Evolutionary conservation across 2,329 filamentous ascomycete genomes (phyloP).

Genomic region (Didymellaceae sp.): DNA sequence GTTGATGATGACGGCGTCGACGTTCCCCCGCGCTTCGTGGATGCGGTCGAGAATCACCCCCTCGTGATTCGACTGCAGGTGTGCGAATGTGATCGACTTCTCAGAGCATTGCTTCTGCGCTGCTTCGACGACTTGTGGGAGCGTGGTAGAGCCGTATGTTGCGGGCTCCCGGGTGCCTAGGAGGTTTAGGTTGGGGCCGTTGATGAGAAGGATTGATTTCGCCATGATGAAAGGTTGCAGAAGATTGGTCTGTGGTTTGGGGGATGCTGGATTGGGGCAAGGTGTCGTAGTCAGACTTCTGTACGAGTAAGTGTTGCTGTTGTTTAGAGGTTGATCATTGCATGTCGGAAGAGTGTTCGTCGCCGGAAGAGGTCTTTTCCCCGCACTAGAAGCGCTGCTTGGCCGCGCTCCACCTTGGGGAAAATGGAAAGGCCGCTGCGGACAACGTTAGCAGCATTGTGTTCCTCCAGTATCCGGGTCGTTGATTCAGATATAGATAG

Average conservation of each 20-base stretch:
- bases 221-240: slow-evolving; percentile 40
- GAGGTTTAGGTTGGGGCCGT: slow-evolving; percentile 84
- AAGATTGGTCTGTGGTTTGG: background rate
- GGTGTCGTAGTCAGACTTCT: background rate
- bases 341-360: slow-evolving; percentile 5
- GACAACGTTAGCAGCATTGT: slow-evolving; percentile 3
- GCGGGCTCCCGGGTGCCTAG: slow-evolving; percentile 76
- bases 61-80: slow-evolving; percentile 81
- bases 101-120: slow-evolving; percentile 58
- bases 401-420: slow-evolving; percentile 5
- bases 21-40: slow-evolving; percentile 65
- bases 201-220: slow-evolving; percentile 71
- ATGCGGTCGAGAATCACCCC: slow-evolving; percentile 76
- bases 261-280: background rate
- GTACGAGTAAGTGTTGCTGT: slow-evolving; percentile 8
- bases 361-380: slow-evolving; percentile 14
- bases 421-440: slow-evolving; percentile 1
- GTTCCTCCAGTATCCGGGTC: slow-evolving; percentile 1
- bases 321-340: background rate
- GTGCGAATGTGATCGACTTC: slow-evolving; percentile 59
- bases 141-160: slow-evolving; percentile 74
- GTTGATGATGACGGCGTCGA: slow-evolving; percentile 77
- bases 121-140: slow-evolving; percentile 64
- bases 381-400: background rate
- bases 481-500: background rate